These are phyloP conservation scores for Fusarium nanum DNA, from an alignment of 2,329 filamentous ascomycete species.

Conservation along the genomic window DNA sequence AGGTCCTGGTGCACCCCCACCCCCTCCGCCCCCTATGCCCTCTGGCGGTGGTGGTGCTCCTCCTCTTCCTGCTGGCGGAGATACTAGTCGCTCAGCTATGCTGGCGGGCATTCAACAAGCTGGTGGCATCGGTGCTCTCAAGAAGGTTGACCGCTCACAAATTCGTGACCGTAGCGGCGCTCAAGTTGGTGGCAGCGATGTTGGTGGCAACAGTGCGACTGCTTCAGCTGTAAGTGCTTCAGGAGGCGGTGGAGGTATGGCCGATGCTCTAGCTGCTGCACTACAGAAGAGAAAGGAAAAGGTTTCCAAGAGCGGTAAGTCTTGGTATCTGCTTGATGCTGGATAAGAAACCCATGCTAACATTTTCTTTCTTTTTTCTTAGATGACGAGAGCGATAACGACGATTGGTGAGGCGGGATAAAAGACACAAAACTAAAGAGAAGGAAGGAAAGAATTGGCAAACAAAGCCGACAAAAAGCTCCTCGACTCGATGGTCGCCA, in stretches of 20 bases:
- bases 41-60: slow-evolving; percentile 31
- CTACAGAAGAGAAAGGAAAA: slow-evolving; percentile 89
- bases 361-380: slow-evolving; percentile 3
- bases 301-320: slow-evolving; percentile 94
- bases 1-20: slow-evolving; percentile 48
- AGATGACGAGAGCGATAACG: slow-evolving; percentile 83
- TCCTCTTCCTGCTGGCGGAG: slow-evolving; percentile 57
- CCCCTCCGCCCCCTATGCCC: slow-evolving; percentile 46
- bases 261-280: slow-evolving; percentile 83
- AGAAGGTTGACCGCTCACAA: slow-evolving; percentile 77
- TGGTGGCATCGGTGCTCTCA: slow-evolving; percentile 74
- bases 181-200: slow-evolving; percentile 64
- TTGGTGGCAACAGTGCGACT: slow-evolving; percentile 64
- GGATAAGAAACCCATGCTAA: slow-evolving; percentile 13
- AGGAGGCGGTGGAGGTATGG: slow-evolving; percentile 75
- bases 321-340: background rate
- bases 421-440: slow-evolving; percentile 18
- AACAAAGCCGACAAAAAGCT: slow-evolving; percentile 24
- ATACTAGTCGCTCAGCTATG: slow-evolving; percentile 67
- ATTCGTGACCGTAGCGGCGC: slow-evolving; percentile 79
- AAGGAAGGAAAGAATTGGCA: slow-evolving; percentile 18
- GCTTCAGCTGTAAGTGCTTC: slow-evolving; percentile 62
- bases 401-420: slow-evolving; percentile 69
- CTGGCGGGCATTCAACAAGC: slow-evolving; percentile 78
- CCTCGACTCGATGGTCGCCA: slow-evolving; percentile 8